Evolutionary conservation across 257 asterid species (phyloP).

Genomic region (Handroanthus guayacan): DNA sequence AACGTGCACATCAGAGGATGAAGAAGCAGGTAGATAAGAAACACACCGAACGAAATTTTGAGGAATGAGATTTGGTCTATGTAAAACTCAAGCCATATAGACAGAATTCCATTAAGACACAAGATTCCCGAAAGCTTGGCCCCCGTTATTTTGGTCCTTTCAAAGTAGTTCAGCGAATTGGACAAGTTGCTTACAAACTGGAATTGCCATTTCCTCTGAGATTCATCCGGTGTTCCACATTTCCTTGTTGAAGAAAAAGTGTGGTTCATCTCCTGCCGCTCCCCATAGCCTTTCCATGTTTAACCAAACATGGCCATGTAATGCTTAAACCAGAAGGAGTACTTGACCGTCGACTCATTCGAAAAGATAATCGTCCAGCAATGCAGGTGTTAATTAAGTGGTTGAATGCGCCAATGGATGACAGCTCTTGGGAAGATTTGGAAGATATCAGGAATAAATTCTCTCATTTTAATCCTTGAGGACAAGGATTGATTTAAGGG

Average conservation of each 20-base stretch:
- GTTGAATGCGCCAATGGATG: not conserved
- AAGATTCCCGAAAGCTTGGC: not conserved
- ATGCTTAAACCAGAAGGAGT: not conserved
- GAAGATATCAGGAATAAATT: not conserved
- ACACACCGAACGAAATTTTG: not conserved
- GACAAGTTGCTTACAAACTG: not conserved
- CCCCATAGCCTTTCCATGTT: not conserved
- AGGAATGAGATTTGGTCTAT: not conserved
- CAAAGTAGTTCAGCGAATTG: not conserved
- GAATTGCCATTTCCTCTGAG: not conserved
- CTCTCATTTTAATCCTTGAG: not conserved
- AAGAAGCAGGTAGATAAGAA: not conserved
- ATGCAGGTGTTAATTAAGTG: not conserved
- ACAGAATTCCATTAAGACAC: not conserved
- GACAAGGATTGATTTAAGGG: not conserved
- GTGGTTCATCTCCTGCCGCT: too few species aligned
- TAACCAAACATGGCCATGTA: not conserved
- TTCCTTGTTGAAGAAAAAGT: not conserved
- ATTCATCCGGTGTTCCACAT: not conserved
- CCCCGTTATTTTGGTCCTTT: not conserved
- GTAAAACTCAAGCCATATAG: not conserved
- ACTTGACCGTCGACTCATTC: not conserved
- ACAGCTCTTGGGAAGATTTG: not conserved
- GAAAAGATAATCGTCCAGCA: not conserved
- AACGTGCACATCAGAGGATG: not conserved